These are phyloP conservation scores for Rubroboletus satanas DNA, from an alignment of 768 basidiomycete species.

Conservation along the genomic window DNA sequence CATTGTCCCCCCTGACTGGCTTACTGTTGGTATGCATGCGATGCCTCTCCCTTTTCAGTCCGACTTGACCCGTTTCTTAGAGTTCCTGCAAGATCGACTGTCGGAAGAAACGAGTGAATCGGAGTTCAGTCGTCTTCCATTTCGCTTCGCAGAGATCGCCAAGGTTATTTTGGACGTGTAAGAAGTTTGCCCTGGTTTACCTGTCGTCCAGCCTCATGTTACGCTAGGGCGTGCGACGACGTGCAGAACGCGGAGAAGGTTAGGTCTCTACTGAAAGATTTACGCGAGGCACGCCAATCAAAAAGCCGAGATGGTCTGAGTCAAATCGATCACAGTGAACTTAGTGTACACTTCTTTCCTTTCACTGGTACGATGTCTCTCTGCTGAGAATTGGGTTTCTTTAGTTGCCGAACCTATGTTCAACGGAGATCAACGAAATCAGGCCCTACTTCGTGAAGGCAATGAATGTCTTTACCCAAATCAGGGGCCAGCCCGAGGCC, in stretches of 20 bases:
- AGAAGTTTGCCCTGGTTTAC: conserved; percentile 24
- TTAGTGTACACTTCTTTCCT: conserved; percentile 55
- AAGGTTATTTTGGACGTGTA: conserved; percentile 94
- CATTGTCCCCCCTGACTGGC: conserved; percentile 87
- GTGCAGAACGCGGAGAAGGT: conserved; percentile 80
- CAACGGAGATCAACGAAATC: conserved; percentile 94
- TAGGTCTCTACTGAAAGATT: conserved; percentile 82
- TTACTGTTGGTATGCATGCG: conserved; percentile 64
- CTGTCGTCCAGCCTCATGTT: background rate
- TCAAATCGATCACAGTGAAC: conserved; percentile 75
- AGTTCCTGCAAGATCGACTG: conserved; percentile 74
- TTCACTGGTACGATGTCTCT: background rate
- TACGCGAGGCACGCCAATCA: conserved; percentile 94
- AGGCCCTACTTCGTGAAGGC: conserved; percentile 83
- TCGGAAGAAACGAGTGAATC: conserved; percentile 68
- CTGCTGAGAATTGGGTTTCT: background rate
- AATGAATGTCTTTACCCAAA: conserved; percentile 68
- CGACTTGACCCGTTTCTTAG: conserved; percentile 37
- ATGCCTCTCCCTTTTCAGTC: background rate
- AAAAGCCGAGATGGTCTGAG: conserved; percentile 86
- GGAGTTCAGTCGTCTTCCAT: conserved; percentile 77
- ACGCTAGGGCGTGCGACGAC: conserved; percentile 81
- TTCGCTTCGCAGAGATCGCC: conserved; percentile 85
- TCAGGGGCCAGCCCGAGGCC: conserved; percentile 32
- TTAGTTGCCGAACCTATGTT: conserved; percentile 78